phyloP scores from a whole-genome alignment of 108 stramenopile genomes.

The Cyclotella kingstonii region DNA sequence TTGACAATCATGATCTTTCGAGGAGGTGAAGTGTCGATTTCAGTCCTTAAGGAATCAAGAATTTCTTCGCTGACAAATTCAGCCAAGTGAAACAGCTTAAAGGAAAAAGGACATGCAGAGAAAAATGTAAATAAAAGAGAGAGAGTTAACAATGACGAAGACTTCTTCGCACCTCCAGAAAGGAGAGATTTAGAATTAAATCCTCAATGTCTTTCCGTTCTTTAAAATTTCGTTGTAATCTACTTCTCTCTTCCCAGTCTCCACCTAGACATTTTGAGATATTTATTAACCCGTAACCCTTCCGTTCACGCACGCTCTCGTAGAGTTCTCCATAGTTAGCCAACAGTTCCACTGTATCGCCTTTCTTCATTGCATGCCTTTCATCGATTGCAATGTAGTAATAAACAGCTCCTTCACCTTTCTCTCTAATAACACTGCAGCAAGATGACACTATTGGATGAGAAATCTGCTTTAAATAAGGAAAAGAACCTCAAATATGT shows the following conservation, averaged over 20 bases:
- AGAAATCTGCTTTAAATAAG: not conserved
- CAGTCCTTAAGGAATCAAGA: conserved; percentile 11
- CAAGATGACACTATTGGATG: too few relatives aligned
- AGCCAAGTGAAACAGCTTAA: conserved; percentile 22
- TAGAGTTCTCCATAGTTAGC: conserved; percentile 63
- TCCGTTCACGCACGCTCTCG: conserved; percentile 60
- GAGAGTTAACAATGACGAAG: too few relatives aligned
- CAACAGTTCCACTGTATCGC: conserved; percentile 65
- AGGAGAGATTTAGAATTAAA: conserved; percentile 27
- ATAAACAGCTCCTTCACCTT: conserved; percentile 44
- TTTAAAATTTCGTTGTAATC: conserved; percentile 51
- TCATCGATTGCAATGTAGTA: conserved; percentile 53
- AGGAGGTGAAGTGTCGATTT: not conserved
- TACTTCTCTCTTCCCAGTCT: conserved; percentile 43
- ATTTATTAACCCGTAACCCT: conserved; percentile 73
- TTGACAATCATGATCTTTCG: conserved; percentile 1
- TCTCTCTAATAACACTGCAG: conserved; percentile 22
- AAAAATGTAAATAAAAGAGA: too few relatives aligned
- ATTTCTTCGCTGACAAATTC: conserved; percentile 26
- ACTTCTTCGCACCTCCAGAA: conserved; percentile 9
- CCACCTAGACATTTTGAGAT: conserved; percentile 13
- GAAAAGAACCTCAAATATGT: not conserved
- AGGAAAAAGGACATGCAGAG: too few relatives aligned
- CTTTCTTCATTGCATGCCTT: conserved; percentile 48
- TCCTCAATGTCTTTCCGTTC: conserved; percentile 45